Evolutionary conservation across 2,329 filamentous ascomycete species (phyloP).

Genomic region (Xylariaceae sp.): DNA sequence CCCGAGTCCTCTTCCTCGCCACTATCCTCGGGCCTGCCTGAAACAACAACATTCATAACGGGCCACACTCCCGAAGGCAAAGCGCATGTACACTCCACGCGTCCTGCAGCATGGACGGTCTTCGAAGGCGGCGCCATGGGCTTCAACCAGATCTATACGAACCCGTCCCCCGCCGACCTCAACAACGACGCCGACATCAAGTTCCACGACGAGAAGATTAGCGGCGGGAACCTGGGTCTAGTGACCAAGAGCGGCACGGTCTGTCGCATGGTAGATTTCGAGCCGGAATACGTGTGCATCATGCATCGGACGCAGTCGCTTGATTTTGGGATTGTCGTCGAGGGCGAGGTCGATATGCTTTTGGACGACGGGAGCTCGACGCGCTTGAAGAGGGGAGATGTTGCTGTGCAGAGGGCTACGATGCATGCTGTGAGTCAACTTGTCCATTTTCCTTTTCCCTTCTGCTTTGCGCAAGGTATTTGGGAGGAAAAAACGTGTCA

Average conservation of each 20-base stretch:
- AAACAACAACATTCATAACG: constrained; percentile 39
- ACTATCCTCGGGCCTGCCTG: too few species aligned
- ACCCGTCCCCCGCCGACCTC: constrained; percentile 48
- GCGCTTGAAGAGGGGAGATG: constrained; percentile 56
- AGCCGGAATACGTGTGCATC: constrained; percentile 48
- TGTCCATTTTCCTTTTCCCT: not conserved
- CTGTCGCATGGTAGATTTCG: constrained; percentile 56
- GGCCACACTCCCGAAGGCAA: constrained; percentile 36
- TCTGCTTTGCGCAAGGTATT: not conserved
- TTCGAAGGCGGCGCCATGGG: constrained; percentile 45
- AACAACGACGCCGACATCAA: constrained; percentile 50
- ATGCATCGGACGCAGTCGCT: constrained; percentile 62
- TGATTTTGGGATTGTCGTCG: constrained; percentile 62
- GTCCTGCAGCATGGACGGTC: constrained; percentile 31
- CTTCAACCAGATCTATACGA: constrained; percentile 52
- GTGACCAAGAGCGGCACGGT: constrained; percentile 45
- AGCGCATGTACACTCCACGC: not conserved
- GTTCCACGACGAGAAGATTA: constrained; percentile 44
- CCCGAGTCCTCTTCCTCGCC: too few species aligned
- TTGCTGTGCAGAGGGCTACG: constrained; percentile 62
- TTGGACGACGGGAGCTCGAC: constrained; percentile 58
- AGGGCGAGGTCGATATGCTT: constrained; percentile 59
- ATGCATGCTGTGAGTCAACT: constrained; percentile 54
- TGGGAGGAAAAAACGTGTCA: not conserved
- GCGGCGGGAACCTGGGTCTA: constrained; percentile 49